Base-by-base conservation (phyloP, 352 stramenopile genomes). In the Globisporangium ultimum region DNA sequence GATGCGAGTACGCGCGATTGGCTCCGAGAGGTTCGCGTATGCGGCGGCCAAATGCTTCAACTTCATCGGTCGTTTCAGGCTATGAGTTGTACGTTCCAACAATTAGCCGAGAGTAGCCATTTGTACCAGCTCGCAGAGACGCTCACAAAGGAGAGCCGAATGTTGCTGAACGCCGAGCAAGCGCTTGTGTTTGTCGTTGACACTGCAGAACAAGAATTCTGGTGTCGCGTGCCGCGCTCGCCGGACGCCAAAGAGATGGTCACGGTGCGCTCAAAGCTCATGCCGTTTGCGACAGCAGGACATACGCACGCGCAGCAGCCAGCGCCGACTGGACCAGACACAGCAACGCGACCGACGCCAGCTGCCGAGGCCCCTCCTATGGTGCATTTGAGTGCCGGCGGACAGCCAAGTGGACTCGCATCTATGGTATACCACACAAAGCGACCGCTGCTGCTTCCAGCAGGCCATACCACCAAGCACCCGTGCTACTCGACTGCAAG, bases 121-220 rank as follows among this genome's bases (percentile, higher is more conserved):
- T 58, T 87, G 42, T 92, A 90, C 42, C 67, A 88, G 21, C 68
- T 92, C 10, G 71, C 76, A 0, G 74, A 86, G 17, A 64, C 66
- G 14, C 68, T 92, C 46, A 70, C 75, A 0, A 56, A 64, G 5
- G 80, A 92, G 71, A 74, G 72, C 12, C 50, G 72, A 3, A 57
- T 67, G 28, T 61, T 92, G 22, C 48, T 82, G 15, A 61, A 76
- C 6, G 80, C 83, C 8, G 83, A 92, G 54, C 79, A 90, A 45
- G 71, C 74, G 13, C 68, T 90, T 18, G 68, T 92, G 52, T 80
- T 89, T 20, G 70, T 92, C 5, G 72, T 84, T 28, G 80, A 92
- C 58, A 81, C 81, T 17, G 70, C 79, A 4, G 75, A 90, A 58
- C 76, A 90, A 17, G 83, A 92, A 43, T 89, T 92, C 22, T 92